phyloP scores from a whole-genome alignment of 176 grass and related monocot species.

The Pontederia paniculata region DNA sequence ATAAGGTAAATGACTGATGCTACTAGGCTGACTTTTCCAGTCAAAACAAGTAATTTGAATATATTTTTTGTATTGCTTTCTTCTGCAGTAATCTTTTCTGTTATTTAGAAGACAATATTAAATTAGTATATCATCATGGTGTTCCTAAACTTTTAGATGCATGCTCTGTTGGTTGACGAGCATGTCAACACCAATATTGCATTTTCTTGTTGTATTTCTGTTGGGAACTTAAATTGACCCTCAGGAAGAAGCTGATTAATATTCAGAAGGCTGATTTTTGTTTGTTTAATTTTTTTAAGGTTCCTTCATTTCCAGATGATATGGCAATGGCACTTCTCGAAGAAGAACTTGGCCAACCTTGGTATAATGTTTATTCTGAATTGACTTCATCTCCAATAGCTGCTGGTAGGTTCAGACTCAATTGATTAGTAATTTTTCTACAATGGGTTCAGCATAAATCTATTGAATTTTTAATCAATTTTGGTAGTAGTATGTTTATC shows the following conservation, averaged over 20 bases:
- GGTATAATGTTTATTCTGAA: slow-evolving; percentile 83
- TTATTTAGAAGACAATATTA: too few species aligned
- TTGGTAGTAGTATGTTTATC: too few species aligned
- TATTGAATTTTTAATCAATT: too few species aligned
- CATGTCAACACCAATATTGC: too few species aligned
- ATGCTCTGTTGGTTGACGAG: too few species aligned
- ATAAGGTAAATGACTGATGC: slow-evolving; percentile 43
- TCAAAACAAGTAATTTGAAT: background rate
- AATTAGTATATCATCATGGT: too few species aligned
- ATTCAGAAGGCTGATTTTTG: background rate
- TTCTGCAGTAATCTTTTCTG: too few species aligned
- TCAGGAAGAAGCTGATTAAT: too few species aligned
- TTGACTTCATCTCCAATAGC: slow-evolving; percentile 85
- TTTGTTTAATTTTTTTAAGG: slow-evolving; percentile 31
- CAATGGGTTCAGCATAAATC: too few species aligned
- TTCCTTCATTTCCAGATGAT: slow-evolving; percentile 92
- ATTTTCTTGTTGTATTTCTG: background rate
- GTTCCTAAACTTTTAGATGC: too few species aligned
- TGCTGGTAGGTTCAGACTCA: slow-evolving; percentile 42
- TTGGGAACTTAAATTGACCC: background rate
- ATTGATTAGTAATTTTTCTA: too few species aligned
- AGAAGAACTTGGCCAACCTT: slow-evolving; percentile 86
- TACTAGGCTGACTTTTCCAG: background rate
- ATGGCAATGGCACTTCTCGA: slow-evolving; percentile 83
- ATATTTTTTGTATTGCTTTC: background rate